phyloP scores from a whole-genome alignment of 768 basidiomycete species.

The Kwoniella shandongensis region DNA sequence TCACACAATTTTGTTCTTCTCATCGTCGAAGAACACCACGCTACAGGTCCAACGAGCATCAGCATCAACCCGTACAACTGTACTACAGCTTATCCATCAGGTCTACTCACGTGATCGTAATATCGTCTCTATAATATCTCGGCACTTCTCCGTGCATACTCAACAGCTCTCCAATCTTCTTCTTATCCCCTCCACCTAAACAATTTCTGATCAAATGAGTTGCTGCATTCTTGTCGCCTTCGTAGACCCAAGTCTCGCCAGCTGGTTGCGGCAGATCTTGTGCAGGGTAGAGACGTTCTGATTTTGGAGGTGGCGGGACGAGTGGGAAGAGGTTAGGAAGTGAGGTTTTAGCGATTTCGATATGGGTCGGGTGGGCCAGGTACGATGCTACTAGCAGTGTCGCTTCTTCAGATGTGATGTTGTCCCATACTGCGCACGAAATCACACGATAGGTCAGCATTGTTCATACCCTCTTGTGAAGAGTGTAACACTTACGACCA shows the following conservation, averaged over 20 bases:
- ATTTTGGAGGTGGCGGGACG: conserved; percentile 5
- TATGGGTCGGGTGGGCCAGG: conserved; percentile 34
- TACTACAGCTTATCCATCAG: too few relatives aligned
- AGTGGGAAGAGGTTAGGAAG: conserved; percentile 33
- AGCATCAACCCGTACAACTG: too few relatives aligned
- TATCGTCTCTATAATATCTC: conserved; percentile 51
- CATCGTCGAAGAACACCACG: too few relatives aligned
- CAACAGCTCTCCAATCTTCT: conserved; percentile 40
- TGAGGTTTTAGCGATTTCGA: conserved; percentile 39
- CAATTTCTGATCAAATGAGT: conserved; percentile 52
- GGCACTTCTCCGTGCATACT: conserved; percentile 41
- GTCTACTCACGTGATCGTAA: conserved; percentile 50
- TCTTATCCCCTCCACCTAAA: conserved; percentile 40
- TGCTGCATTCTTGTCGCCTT: conserved; percentile 49
- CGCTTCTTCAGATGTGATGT: conserved; percentile 51
- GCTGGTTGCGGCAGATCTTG: conserved; percentile 34
- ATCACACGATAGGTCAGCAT: background rate
- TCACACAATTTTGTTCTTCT: too few relatives aligned
- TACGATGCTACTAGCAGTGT: conserved; percentile 46
- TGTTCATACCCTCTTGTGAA: too few relatives aligned
- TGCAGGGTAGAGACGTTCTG: conserved; percentile 34
- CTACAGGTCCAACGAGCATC: too few relatives aligned
- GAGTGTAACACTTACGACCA: conserved; percentile 40
- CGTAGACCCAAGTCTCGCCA: conserved; percentile 41
- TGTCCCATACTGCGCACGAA: conserved; percentile 48